A percentile compares a stretch with the other conserved stretches of the same genome.
These are phyloP conservation scores for Alternaria novae-zelandiae DNA, from an alignment of 2,329 filamentous ascomycete genomes.

Conservation along the genomic window DNA sequence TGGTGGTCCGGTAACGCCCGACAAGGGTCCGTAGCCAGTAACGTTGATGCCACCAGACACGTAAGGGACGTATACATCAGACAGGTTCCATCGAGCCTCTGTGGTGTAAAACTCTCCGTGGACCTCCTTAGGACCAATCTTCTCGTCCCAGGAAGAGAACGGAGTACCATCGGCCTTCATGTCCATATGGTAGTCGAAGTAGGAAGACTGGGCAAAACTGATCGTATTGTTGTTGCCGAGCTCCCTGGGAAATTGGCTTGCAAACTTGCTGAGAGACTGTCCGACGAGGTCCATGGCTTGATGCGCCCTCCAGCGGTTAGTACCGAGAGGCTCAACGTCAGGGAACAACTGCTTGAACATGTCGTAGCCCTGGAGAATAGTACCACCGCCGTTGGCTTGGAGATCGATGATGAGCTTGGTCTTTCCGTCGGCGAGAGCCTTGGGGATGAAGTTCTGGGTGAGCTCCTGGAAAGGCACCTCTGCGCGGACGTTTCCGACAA, in stretches of 20 bases:
- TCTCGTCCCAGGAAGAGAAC: slow-evolving; percentile 55
- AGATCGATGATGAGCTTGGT: slow-evolving; percentile 67
- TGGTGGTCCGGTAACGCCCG: slow-evolving; percentile 52
- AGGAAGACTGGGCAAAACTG: slow-evolving; percentile 46
- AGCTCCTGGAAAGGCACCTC: slow-evolving; percentile 48
- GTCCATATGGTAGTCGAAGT: slow-evolving; percentile 57
- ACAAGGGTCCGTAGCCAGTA: slow-evolving; percentile 41
- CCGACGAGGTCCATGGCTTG: slow-evolving; percentile 56
- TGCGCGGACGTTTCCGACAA: slow-evolving; percentile 37
- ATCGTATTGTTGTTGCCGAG: slow-evolving; percentile 47
- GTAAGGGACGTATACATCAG: slow-evolving; percentile 37
- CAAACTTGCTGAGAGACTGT: slow-evolving; percentile 46
- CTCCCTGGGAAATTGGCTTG: slow-evolving; percentile 40
- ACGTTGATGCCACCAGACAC: slow-evolving; percentile 47
- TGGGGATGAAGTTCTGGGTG: slow-evolving; percentile 50
- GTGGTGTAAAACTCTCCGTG: slow-evolving; percentile 51
- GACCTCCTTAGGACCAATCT: slow-evolving; percentile 40
- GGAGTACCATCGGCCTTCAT: slow-evolving; percentile 58
- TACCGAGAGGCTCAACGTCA: slow-evolving; percentile 56
- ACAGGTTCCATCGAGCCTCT: slow-evolving; percentile 44
- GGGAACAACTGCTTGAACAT: slow-evolving; percentile 67
- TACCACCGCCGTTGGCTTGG: slow-evolving; percentile 65
- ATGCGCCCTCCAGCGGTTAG: slow-evolving; percentile 58
- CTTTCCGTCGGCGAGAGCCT: slow-evolving; percentile 58
- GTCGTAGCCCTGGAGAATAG: slow-evolving; percentile 65